These are phyloP conservation scores for Acephala macrosclerotiorum DNA, from an alignment of 2,329 filamentous ascomycete genomes.

Conservation along the genomic window DNA sequence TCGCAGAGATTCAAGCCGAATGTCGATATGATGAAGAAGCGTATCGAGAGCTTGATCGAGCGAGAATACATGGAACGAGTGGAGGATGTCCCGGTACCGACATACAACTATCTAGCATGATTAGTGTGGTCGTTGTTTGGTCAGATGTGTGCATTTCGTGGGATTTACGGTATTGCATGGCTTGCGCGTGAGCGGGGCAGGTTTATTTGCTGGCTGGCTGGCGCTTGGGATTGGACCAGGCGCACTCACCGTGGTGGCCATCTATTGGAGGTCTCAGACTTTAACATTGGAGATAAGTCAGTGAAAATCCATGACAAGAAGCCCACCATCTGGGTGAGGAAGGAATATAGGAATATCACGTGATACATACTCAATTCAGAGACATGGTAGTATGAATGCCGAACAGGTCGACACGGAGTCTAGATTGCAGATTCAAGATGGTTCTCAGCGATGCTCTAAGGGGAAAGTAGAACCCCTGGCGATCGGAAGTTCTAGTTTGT, in stretches of 20 bases:
- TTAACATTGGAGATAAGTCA: background rate
- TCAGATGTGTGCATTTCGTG: constrained; percentile 8
- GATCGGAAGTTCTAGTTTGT: background rate
- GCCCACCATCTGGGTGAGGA: no score
- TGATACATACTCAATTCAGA: no score
- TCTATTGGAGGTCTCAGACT: background rate
- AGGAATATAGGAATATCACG: no score
- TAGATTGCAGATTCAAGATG: no score
- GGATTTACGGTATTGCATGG: constrained; percentile 7
- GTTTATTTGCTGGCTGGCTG: constrained; percentile 9
- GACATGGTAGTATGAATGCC: no score
- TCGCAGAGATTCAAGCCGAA: constrained; percentile 77
- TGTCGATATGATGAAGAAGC: constrained; percentile 78
- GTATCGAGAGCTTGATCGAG: constrained; percentile 79
- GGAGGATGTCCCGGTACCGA: constrained; percentile 67
- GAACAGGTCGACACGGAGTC: no score
- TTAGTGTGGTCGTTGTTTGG: background rate
- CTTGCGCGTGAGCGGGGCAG: constrained; percentile 7
- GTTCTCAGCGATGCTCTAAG: no score
- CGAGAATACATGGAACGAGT: constrained; percentile 81
- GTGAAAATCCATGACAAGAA: background rate
- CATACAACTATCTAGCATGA: constrained; percentile 76
- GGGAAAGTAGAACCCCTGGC: background rate
- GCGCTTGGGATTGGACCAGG: background rate
- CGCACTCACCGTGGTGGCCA: background rate